Evolutionary conservation across 2,329 filamentous ascomycete genomes (phyloP), one percentile per base, ranked within the genome.

Genomic region (Daldinia eschscholtzii): DNA sequence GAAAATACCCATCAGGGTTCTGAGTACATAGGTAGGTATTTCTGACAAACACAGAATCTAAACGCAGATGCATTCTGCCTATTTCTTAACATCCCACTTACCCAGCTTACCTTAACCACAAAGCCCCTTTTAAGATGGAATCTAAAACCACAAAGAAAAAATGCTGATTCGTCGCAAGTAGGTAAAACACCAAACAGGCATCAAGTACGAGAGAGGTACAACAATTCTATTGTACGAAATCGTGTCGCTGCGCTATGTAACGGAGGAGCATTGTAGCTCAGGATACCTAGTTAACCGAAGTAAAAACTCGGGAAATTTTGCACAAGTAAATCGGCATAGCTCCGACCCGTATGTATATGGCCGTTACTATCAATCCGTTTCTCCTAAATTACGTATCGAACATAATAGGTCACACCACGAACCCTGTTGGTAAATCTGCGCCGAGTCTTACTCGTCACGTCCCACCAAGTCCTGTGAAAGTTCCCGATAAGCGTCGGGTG

Each of bases 311-410:
- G 18, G 13, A 46, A 66, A 41, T 23, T 23, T 23, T 23, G 6
- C 59, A n/a, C 23, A 48, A 41, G 18, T 48, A 48, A 48, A 13
- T 55, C 44, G 20, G 55, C 48, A 46, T 35, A 46, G 39, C 46
- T 39, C 39, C 30, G 37, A 58, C 46, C 23, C 44, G n/a, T 39
- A 56, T 56, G 15, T 58, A 66, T 52, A 58, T 53, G 46, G 39
- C 55, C 53, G n/a, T 55, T 53, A 23, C 28, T 53, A 61, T 66
- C 52, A 66, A 58, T 62, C 57, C 64, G 23, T 66, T 46, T 62
- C 58, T 66, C 44, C 30, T 61, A 23, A 66, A 39, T 59, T 30
- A 55, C 39, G 44, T 67, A 50, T 62, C 59, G 13, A 35, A 41
- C 62, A 37, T 63, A 28, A 48, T 9, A 2, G 33, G 15, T 35